Evolutionary conservation across 495 filamentous ascomycete species (phyloP).

Genomic region (Penicillium paradoxum): DNA sequence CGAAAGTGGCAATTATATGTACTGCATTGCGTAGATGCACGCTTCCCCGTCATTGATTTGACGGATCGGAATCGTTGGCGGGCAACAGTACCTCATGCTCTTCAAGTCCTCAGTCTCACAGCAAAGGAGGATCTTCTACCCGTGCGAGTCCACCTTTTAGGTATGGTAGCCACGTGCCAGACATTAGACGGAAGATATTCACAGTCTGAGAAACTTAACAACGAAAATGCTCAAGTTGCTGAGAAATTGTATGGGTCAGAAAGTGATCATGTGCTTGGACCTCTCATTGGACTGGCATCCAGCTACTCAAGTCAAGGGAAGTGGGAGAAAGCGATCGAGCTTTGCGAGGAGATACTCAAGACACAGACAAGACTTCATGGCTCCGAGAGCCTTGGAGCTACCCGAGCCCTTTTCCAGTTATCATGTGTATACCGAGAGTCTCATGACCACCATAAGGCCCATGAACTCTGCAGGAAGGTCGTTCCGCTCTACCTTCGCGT

Average conservation of each 20-base stretch:
- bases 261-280: neutral
- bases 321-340: neutral
- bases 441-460: neutral
- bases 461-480: constrained; percentile 6
- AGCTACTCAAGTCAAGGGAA: neutral
- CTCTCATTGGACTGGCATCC: constrained; percentile 1
- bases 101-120: constrained; percentile 8
- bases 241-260: constrained; percentile 16
- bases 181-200: constrained; percentile 12
- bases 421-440: neutral
- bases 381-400: neutral
- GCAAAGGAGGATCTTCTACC: neutral
- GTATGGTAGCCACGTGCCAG: neutral
- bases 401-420: neutral
- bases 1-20: constrained; percentile 7
- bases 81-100: constrained; percentile 33
- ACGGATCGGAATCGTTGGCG: constrained; percentile 21
- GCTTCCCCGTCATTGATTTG: constrained; percentile 19
- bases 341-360: neutral
- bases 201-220: constrained; percentile 13
- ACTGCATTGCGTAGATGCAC: constrained; percentile 6
- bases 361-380: neutral
- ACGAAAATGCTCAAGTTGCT: constrained; percentile 12
- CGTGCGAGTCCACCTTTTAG: neutral
- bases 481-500: neutral